Evolutionary conservation across 2,329 filamentous ascomycete genomes (phyloP).

Genomic region (Verticillium albo-atrum): DNA sequence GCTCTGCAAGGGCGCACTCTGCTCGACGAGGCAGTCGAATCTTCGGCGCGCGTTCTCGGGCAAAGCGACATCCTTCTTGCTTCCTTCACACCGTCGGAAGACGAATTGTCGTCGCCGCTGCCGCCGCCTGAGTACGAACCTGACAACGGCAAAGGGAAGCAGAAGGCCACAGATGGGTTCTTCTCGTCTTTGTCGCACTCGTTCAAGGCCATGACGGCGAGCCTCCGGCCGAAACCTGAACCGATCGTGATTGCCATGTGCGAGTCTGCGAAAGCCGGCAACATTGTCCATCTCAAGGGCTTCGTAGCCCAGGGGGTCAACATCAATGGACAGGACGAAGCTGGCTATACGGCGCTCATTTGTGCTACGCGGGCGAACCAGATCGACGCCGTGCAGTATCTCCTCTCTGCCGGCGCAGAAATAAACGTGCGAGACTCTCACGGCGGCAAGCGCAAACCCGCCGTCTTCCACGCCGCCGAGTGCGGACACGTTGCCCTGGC

Average conservation of each 20-base stretch:
- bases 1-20: conserved; percentile 5
- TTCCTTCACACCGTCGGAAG: neutral
- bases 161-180: conserved; percentile 7
- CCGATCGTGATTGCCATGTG: conserved; percentile 31
- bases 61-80: conserved; percentile 1
- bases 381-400: conserved; percentile 23
- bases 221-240: conserved; percentile 27
- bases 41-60: conserved; percentile 5
- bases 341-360: conserved; percentile 27
- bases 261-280: conserved; percentile 25
- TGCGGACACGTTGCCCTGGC: conserved; percentile 9
- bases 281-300: conserved; percentile 25
- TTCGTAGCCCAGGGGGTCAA: conserved; percentile 29
- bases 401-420: conserved; percentile 26
- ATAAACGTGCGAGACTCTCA: conserved; percentile 10
- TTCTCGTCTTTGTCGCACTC: conserved; percentile 25
- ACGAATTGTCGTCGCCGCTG: neutral
- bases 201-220: conserved; percentile 28
- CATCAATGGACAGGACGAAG: conserved; percentile 29
- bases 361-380: conserved; percentile 27
- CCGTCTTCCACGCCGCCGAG: conserved; percentile 17
- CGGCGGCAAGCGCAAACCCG: conserved; percentile 13
- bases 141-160: conserved; percentile 5
- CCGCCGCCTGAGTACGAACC: neutral
- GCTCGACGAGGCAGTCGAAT: conserved; percentile 6